These are phyloP conservation scores for Aspergillus homomorphus DNA, from an alignment of 495 filamentous ascomycete species.

Conservation along the genomic window DNA sequence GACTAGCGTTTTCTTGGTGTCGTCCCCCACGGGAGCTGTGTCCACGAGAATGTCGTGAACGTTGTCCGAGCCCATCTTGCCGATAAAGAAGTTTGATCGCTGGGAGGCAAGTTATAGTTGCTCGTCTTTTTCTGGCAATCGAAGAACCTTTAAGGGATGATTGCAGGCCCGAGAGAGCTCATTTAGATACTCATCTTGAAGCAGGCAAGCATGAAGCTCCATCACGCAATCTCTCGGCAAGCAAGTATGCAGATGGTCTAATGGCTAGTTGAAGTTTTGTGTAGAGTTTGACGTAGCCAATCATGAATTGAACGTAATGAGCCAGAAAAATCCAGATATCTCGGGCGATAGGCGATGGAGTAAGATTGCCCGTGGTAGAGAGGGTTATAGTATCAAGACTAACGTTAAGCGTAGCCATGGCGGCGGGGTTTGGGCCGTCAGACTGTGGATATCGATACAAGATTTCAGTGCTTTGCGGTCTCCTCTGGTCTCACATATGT, in stretches of 20 bases:
- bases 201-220: not conserved
- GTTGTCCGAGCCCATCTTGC: slow-evolving; percentile 19
- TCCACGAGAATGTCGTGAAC: slow-evolving; percentile 6
- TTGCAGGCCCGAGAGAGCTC: not conserved
- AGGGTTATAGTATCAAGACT: not conserved
- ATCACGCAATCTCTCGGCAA: slow-evolving; percentile 19
- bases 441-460: not conserved
- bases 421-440: not conserved
- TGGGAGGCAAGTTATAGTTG: not conserved
- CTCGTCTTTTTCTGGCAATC: not conserved
- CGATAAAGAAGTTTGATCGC: slow-evolving; percentile 1
- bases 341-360: not conserved
- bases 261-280: not conserved
- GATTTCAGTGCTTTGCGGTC: not conserved
- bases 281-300: slow-evolving; percentile 12
- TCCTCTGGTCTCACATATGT: not conserved
- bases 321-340: not conserved
- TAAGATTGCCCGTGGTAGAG: not conserved
- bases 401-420: not conserved
- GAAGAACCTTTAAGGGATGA: not conserved
- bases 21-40: slow-evolving; percentile 8
- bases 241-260: not conserved
- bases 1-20: slow-evolving; percentile 12
- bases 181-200: not conserved
- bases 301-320: not conserved